Evolutionary conservation across 2,329 filamentous ascomycete genomes (phyloP).

Genomic region (Fusarium keratoplasticum): DNA sequence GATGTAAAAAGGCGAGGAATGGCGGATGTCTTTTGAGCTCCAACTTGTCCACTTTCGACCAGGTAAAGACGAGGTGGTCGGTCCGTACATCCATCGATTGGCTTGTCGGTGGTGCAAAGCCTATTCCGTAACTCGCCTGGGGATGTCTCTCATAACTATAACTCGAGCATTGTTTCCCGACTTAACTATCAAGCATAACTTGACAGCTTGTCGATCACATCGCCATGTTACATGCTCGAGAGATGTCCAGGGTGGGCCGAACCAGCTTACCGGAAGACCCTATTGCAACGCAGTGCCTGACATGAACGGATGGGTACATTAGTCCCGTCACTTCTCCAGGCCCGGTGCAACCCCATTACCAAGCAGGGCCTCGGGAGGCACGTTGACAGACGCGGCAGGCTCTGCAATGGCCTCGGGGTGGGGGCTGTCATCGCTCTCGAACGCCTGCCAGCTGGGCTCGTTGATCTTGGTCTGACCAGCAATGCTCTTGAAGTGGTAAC

Average conservation of each 20-base stretch:
- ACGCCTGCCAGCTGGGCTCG: constrained; percentile 72
- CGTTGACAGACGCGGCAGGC: constrained; percentile 30
- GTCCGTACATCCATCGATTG: neutral
- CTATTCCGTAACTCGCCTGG: neutral
- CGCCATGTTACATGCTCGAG: neutral
- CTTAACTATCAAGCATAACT: neutral
- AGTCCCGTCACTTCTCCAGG: constrained; percentile 60
- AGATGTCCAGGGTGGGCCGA: constrained; percentile 23
- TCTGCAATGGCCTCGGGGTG: constrained; percentile 32
- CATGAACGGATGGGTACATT: constrained; percentile 27
- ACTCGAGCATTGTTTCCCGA: neutral
- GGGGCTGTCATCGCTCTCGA: constrained; percentile 48
- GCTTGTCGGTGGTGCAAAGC: neutral
- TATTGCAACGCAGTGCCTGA: constrained; percentile 25
- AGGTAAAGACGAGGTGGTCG: neutral
- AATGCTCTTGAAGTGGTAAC: constrained; percentile 83
- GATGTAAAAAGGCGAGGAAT: neutral
- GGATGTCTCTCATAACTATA: neutral
- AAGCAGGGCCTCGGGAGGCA: constrained; percentile 57
- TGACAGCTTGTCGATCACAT: neutral
- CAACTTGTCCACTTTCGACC: neutral
- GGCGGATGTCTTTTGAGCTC: neutral
- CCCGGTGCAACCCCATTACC: constrained; percentile 61
- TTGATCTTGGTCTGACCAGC: constrained; percentile 76
- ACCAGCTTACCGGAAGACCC: constrained; percentile 19